Base-by-base conservation (phyloP, 306 rosid species). In the Vachellia pachyceras region DNA sequence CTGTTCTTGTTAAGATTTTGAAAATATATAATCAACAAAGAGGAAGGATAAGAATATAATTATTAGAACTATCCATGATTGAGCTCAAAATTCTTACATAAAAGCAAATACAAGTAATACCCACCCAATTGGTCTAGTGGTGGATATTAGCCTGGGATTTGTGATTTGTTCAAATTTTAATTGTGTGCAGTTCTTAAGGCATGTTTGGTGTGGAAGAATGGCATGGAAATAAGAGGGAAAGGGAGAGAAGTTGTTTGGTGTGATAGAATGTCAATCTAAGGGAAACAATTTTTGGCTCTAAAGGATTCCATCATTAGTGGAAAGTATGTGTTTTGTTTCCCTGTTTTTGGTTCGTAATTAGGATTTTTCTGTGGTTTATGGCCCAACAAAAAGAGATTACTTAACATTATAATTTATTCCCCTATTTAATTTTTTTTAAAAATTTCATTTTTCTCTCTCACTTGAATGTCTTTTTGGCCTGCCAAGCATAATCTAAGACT, bases 1-100 rank as follows among this genome's bases (percentile, higher is more conserved):
- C 10, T 50, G 7, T 15, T 33, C 60, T 72, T 80, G 39, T 72
- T 76, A 79, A 60, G 41, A 61, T 33, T 36, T 37, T 36, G 69
- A 78, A 78, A 73, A 60, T 73, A 55, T 63, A 46, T 8, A 15
- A 36, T 40, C 50, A 23, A 25, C 47, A 11, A 69, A 77, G 75
- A 68, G 15, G 37, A 41, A 46, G 36, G 46, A 71, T 77, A 70
- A 37, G 6, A 36, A 66, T 63, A 76, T 8, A 25, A 72, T 25
- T 29, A 25, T 6, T 10, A 10, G 39, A 67, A 29, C 11, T n/a
- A 73, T 46, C 41, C n/a, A 20, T 20, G 46, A 73, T 63, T 12
- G 54, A n/a, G 67, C 22, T 71, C 36, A 75, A 67, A 77, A 22
- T 72, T 67, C 50, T 6, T 40, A 46, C 41, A 50, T 47, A 25